phyloP scores from a whole-genome alignment of 2,329 filamentous ascomycete genomes.

The Phaeophleospora eucalypticola region DNA sequence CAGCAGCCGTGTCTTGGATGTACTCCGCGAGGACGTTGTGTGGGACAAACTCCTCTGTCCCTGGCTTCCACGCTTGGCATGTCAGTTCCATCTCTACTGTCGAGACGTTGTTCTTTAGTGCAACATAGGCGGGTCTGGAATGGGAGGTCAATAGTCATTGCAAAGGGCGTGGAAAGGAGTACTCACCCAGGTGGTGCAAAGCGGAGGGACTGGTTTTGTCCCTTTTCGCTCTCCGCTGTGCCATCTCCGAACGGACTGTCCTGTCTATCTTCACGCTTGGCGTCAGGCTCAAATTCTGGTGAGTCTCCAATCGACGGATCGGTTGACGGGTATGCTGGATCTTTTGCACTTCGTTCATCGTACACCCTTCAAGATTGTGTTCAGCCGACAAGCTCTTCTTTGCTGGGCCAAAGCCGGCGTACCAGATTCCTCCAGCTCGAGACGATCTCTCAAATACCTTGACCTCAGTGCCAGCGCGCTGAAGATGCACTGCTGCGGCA shows the following conservation, averaged over 20 bases:
- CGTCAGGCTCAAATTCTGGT: slow-evolving; percentile 18
- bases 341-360: slow-evolving; percentile 47
- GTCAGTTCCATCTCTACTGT: slow-evolving; percentile 49
- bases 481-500: slow-evolving; percentile 45
- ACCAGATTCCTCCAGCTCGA: slow-evolving; percentile 56
- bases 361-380: slow-evolving; percentile 40
- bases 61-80: slow-evolving; percentile 54
- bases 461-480: slow-evolving; percentile 44
- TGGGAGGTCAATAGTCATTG: not conserved
- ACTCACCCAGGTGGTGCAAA: slow-evolving; percentile 49
- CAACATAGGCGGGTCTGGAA: slow-evolving; percentile 49
- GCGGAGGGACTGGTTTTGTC: too few relatives aligned
- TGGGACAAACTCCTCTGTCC: slow-evolving; percentile 56
- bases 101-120: slow-evolving; percentile 52
- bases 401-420: slow-evolving; percentile 18
- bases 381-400: not conserved
- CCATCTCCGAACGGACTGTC: slow-evolving; percentile 16
- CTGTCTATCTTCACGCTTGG: slow-evolving; percentile 4
- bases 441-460: slow-evolving; percentile 53
- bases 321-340: slow-evolving; percentile 45
- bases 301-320: slow-evolving; percentile 36
- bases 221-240: slow-evolving; percentile 7
- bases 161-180: not conserved
- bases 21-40: slow-evolving; percentile 57
- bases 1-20: slow-evolving; percentile 54